Conservation (phyloP, 371 early-diverging fungal genomes). For the Dichotomocladium elegans region DNA sequence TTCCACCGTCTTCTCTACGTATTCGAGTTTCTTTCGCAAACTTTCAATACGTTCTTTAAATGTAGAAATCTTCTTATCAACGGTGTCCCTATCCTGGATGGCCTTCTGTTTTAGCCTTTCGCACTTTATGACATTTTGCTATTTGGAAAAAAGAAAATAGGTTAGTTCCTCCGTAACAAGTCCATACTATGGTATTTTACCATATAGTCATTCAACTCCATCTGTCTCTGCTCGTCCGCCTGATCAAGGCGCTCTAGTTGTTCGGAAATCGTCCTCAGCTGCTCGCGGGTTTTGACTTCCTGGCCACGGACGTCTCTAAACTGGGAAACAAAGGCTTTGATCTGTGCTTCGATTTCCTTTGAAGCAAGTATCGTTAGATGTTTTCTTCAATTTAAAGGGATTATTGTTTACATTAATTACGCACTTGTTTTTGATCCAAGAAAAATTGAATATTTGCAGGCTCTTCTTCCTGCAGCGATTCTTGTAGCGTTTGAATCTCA, state of each 20-base stretch:
- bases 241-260: slow-evolving; percentile 6
- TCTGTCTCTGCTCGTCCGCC: slow-evolving; percentile 8
- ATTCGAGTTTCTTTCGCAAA: not conserved
- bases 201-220: slow-evolving; percentile 3
- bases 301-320: slow-evolving; percentile 8
- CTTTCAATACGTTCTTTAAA: not conserved
- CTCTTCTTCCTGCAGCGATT: slow-evolving; percentile 58
- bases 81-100: not conserved
- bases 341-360: slow-evolving; percentile 10
- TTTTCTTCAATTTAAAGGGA: too few species aligned
- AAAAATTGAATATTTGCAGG: slow-evolving; percentile 59
- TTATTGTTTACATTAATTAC: not conserved
- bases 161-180: too few species aligned
- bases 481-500: slow-evolving; percentile 30
- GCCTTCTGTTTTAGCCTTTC: not conserved
- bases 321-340: slow-evolving; percentile 5
- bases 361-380: too few species aligned
- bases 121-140: too few species aligned
- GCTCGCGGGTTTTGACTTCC: not conserved
- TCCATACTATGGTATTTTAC: not conserved
- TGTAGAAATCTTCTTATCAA: not conserved
- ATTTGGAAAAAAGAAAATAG: not conserved
- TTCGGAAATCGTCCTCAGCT: slow-evolving; percentile 1
- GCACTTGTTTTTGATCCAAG: slow-evolving; percentile 45
- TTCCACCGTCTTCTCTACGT: not conserved